Base-by-base conservation (phyloP, 2,329 filamentous ascomycete genomes). In the Diaporthe helianthi region DNA sequence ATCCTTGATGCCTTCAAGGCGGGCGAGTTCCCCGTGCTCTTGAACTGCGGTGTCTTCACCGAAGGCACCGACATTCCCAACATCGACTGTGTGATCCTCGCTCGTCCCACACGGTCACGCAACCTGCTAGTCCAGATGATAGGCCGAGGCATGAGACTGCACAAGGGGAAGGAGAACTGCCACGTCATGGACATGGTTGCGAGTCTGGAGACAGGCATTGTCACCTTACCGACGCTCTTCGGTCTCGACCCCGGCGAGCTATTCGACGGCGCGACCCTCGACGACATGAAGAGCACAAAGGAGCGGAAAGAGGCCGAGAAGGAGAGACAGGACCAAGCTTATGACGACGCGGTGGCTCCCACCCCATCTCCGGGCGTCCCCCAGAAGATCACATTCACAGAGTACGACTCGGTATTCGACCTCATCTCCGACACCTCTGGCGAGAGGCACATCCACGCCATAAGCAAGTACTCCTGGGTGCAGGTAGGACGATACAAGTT, bases 121-220 rank as follows among this genome's bases (percentile, higher is more conserved):
- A 98, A 98, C 74, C 83, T 99, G 2, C 87, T 99, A 1, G 89
- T 98, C 0, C 96, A 99, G 80, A 99, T 99, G 96, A 97, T 99
- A 71, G 96, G 96, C 0, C 88, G 96, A 75, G 96, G 96, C 5
- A 92, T 99, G 89, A 89, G 96, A 51, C 82, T 98, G 47, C 87
- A 93, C 77, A 84, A 90, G 0, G 92, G 87, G 15, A 99, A 99
- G 79, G 82, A 90, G 47, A 89, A 98, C 76, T 99, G 96, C 74
- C 96, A 98, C 78, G 85, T 99, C 70, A 97, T 99, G 75, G 96
- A 99, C 79, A 94, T 99, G 89, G 96, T 98, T 0, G 92, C 94
- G 0, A 93, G 90, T 46, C 83, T 98, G 26, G 89, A 90, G 64
- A 92, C 90, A 0, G 96, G 96, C 5, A 92, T 99, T 64, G 87